A percentile compares a stretch with the other conserved stretches of the same genome.
phyloP scores from a whole-genome alignment of 2,329 filamentous ascomycete species.

The Paraconiothyrium sp. region DNA sequence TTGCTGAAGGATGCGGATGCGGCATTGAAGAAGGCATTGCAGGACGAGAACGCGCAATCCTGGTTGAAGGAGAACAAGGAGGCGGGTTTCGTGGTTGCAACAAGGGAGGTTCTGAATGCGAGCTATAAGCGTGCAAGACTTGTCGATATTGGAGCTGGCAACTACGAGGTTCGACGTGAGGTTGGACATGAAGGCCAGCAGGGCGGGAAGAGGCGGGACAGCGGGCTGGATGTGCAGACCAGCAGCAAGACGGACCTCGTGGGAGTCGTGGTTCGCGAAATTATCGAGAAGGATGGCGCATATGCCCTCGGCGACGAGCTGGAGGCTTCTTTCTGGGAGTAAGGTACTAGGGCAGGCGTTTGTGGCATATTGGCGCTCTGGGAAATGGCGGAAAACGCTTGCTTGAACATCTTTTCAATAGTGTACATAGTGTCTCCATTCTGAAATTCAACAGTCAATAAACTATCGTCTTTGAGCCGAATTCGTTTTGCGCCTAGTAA shows the following conservation, averaged over 20 bases:
- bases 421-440: constrained; percentile 10
- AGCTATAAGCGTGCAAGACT: constrained; percentile 48
- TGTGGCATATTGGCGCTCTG: constrained; percentile 8
- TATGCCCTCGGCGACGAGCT: constrained; percentile 45
- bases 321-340: constrained; percentile 42
- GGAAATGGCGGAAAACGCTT: constrained; percentile 2
- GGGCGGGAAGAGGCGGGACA: constrained; percentile 43
- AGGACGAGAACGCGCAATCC: constrained; percentile 31
- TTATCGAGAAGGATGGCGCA: constrained; percentile 37
- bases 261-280: constrained; percentile 43
- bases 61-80: constrained; percentile 43
- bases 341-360: constrained; percentile 5
- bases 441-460: neutral
- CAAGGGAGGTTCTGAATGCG: constrained; percentile 43
- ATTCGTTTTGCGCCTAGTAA: neutral
- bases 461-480: neutral
- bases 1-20: constrained; percentile 42
- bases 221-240: constrained; percentile 41
- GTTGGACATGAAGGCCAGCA: constrained; percentile 36
- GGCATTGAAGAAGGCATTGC: constrained; percentile 39
- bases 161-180: constrained; percentile 45
- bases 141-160: constrained; percentile 39
- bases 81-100: constrained; percentile 44
- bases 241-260: constrained; percentile 47
- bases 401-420: neutral